A percentile compares a stretch with the other conserved stretches of the same genome.
Conservation (phyloP, 1,284 basidiomycete genomes). For the Moesziomyces parantarcticus region DNA sequence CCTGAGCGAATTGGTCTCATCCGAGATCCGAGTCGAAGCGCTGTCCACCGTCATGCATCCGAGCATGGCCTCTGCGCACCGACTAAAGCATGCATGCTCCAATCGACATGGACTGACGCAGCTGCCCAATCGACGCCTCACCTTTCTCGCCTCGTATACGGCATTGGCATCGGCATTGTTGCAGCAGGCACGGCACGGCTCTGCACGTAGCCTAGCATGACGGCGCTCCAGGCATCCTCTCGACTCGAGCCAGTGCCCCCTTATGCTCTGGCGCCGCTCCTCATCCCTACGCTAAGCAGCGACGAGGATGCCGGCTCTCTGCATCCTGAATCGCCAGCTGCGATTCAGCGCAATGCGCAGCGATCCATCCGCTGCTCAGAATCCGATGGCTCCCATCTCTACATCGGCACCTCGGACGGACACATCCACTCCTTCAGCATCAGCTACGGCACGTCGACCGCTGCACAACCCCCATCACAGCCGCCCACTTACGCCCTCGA, state of each 20-base stretch:
- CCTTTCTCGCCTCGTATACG: too few relatives aligned
- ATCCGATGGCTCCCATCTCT: slow-evolving; percentile 43
- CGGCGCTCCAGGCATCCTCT: slow-evolving; percentile 1
- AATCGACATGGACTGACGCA: too few relatives aligned
- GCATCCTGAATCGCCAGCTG: slow-evolving; percentile 47
- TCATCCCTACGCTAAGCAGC: slow-evolving; percentile 47
- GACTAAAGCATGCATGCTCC: too few relatives aligned
- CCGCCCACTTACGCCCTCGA: slow-evolving; percentile 10
- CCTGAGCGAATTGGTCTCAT: slow-evolving; percentile 1
- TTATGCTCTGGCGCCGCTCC: slow-evolving; percentile 43
- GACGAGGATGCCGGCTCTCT: slow-evolving; percentile 5
- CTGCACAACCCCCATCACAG: neutral
- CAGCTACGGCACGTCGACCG: slow-evolving; percentile 4
- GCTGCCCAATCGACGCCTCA: too few relatives aligned
- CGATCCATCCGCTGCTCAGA: slow-evolving; percentile 43
- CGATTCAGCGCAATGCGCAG: slow-evolving; percentile 37
- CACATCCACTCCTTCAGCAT: slow-evolving; percentile 43
- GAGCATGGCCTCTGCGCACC: slow-evolving; percentile 16
- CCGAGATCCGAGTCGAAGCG: slow-evolving; percentile 25
- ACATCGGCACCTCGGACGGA: slow-evolving; percentile 57
- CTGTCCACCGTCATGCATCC: neutral
- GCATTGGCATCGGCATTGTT: neutral
- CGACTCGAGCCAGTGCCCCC: slow-evolving; percentile 41
- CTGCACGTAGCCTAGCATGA: slow-evolving; percentile 12
- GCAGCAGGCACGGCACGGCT: slow-evolving; percentile 5